Percentiles rank a stretch among this genome's conserved stretches.
These are phyloP conservation scores for Neurospora tetrasperma DNA, from an alignment of 495 filamentous ascomycete species.

Conservation along the genomic window DNA sequence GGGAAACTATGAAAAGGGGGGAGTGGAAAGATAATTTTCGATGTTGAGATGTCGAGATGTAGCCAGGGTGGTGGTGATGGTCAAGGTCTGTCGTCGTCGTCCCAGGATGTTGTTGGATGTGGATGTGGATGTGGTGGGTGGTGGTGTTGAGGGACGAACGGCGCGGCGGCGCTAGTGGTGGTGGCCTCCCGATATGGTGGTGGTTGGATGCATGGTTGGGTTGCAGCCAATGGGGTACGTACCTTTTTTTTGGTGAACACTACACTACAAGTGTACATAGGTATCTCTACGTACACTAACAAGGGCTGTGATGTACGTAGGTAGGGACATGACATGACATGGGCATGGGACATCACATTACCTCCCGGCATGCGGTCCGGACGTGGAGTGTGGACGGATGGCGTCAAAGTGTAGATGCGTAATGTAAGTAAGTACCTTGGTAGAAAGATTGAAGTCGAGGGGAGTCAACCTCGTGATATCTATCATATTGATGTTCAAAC, in stretches of 20 bases:
- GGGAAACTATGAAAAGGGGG: background rate
- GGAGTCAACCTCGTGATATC: background rate
- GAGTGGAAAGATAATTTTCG: background rate
- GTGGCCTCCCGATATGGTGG: background rate
- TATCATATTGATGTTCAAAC: too few species aligned
- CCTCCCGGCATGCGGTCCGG: background rate
- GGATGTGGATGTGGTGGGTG: too few species aligned
- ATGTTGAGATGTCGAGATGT: background rate
- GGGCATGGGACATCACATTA: background rate
- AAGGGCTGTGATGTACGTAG: background rate
- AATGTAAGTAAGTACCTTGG: background rate
- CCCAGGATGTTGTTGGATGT: too few species aligned
- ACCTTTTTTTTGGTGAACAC: background rate
- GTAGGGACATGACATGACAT: background rate
- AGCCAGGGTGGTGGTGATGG: background rate
- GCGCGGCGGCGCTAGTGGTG: background rate
- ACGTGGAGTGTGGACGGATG: background rate
- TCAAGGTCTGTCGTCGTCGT: background rate
- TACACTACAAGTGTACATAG: background rate
- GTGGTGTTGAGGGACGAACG: background rate
- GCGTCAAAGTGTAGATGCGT: too few species aligned
- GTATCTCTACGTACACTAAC: too few species aligned
- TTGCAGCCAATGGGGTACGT: background rate
- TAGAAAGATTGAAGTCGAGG: background rate
- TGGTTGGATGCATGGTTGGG: background rate